These are phyloP conservation scores for Amanita fuliginea DNA, from an alignment of 768 basidiomycete genomes.

Conservation along the genomic window DNA sequence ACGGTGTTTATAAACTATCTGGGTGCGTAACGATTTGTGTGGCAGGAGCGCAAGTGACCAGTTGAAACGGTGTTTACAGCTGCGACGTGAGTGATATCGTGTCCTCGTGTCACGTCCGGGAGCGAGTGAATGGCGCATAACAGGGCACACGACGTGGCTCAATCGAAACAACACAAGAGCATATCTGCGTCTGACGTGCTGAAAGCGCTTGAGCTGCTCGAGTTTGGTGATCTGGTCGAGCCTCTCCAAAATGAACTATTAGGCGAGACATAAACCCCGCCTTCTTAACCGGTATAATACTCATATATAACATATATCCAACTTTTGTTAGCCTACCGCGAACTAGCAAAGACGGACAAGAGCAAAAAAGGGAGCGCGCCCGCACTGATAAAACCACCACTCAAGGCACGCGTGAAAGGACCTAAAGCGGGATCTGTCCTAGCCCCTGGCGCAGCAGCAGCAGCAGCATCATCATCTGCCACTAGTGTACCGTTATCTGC, in stretches of 20 bases:
- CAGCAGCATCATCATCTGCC: no score
- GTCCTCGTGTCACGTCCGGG: not conserved
- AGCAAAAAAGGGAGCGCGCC: conserved; percentile 24
- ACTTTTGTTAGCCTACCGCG: conserved; percentile 49
- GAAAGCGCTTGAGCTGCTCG: conserved; percentile 71
- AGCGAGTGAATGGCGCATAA: not conserved
- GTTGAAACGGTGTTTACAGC: conserved; percentile 18
- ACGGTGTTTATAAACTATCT: conserved; percentile 95
- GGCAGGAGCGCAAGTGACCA: not conserved
- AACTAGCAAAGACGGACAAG: conserved; percentile 52
- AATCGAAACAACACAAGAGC: conserved; percentile 77
- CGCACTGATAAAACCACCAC: not conserved
- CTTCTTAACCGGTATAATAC: no score
- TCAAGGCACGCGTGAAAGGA: not conserved
- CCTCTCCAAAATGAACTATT: conserved; percentile 53
- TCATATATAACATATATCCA: no score
- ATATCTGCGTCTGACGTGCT: conserved; percentile 87
- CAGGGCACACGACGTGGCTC: conserved; percentile 83
- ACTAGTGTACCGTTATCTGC: conserved; percentile 1
- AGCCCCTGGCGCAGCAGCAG: not conserved
- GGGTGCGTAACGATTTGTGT: conserved; percentile 27
- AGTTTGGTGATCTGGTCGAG: conserved; percentile 62
- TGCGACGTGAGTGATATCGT: conserved; percentile 32
- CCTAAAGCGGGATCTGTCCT: not conserved
- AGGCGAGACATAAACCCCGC: conserved; percentile 30